These are phyloP conservation scores for Brassica juncea DNA, from an alignment of 345 rosid species.

Conservation along the genomic window DNA sequence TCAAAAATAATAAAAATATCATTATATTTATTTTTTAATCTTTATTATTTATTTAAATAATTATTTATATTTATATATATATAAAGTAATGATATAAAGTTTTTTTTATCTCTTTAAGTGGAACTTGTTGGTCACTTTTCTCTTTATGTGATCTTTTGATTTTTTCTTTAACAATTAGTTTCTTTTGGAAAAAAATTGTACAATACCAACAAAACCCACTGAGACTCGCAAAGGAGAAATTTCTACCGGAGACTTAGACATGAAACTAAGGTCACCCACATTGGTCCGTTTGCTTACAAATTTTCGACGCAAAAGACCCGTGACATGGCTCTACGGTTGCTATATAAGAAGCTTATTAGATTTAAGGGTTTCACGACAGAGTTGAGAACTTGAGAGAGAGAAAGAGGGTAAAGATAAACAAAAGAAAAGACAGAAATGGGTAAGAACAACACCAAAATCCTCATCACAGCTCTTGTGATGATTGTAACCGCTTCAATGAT, in stretches of 20 bases:
- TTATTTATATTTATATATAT: no score
- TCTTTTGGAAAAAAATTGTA: no score
- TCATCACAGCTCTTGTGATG: slow-evolving; percentile 29
- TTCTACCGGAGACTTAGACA: neutral
- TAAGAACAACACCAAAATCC: slow-evolving; percentile 22
- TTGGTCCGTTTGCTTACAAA: slow-evolving; percentile 20
- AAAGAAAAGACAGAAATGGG: slow-evolving; percentile 22
- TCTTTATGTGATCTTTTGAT: no score
- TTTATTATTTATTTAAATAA: no score
- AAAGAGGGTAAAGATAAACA: neutral
- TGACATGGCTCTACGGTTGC: neutral
- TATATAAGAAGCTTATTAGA: slow-evolving; percentile 20
- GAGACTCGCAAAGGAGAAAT: neutral
- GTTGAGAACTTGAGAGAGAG: slow-evolving; percentile 4
- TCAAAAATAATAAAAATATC: no score
- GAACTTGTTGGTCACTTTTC: no score
- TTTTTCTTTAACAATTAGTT: no score
- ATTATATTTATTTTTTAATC: no score
- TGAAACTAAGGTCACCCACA: slow-evolving; percentile 14
- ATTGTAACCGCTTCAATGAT: slow-evolving; percentile 19
- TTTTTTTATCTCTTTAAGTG: no score
- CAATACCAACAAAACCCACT: neutral
- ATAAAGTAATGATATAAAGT: no score
- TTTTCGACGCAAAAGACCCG: neutral
- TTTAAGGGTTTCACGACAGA: neutral